Base-by-base conservation (phyloP, 176 grass and related monocot species). In the Aegilops longissima region DNA sequence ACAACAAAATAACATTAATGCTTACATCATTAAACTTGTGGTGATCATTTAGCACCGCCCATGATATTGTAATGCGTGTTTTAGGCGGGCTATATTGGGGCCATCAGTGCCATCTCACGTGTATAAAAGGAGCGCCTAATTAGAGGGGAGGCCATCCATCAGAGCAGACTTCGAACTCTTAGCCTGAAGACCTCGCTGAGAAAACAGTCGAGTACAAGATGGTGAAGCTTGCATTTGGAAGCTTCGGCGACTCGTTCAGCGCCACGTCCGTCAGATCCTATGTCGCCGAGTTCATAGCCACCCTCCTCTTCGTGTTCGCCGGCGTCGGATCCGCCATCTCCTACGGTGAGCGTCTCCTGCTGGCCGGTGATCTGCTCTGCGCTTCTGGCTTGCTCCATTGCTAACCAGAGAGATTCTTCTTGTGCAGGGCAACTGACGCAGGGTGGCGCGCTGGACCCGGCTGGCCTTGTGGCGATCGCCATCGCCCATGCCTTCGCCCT, bases 261-360 rank as follows among this genome's bases (percentile, higher is more conserved):
- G 76, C 17, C 4, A 25, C 78, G 21, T 93, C 95, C 17, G 45
- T 98, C 80, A 95, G 89, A 84, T 39, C 91, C 35, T 98, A 95
- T 69, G 77, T 93, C 31, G 91, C 95, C 1, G 95, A 98, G 93
- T 95, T 98, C 93, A 98, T 95, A 30, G 91, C 95, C 70, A 95
- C 95, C 3, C 93, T 95, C 49, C 91, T 95, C 62, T 95, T 98
- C 33, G 91, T 98, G 14, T 95, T 98, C 72, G 95, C 95, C 24
- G 93, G 95, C 70, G 95, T 95, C 69, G 93, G 95, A 12, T 98
- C 95, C 29, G 93, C 95, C 23, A 90, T 98, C 45, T 90, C 95
- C 36, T 98, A 87, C 14, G 90, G 95, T 97, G 77, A 80, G 88
- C n/a, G 39, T 45, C 11, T 66, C 4, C 33, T 63, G 31, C 74